Percentiles rank a stretch among this genome's conserved stretches.
phyloP scores from a whole-genome alignment of 2,329 filamentous ascomycete species.

The Colletotrichum kahawae region DNA sequence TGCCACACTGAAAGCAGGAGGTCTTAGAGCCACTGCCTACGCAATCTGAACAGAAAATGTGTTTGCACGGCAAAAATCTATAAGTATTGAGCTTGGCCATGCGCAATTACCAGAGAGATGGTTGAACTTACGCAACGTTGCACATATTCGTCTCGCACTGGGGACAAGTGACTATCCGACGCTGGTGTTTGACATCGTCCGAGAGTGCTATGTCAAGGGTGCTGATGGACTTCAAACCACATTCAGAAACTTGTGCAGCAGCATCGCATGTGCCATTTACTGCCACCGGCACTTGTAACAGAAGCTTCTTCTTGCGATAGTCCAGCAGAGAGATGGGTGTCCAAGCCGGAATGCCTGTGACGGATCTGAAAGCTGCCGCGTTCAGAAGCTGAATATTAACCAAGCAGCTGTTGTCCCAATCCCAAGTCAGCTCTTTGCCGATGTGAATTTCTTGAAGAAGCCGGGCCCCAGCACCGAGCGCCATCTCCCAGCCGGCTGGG shows the following conservation, averaged over 20 bases:
- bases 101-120: background rate
- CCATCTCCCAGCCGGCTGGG: background rate
- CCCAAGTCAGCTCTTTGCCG: background rate
- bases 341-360: background rate
- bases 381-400: slow-evolving; percentile 3
- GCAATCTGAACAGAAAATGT: background rate
- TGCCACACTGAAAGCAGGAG: background rate
- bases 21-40: background rate
- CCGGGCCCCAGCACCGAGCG: background rate
- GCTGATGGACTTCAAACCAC: background rate
- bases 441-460: background rate
- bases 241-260: too few relatives aligned
- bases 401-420: background rate
- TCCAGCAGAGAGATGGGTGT: background rate
- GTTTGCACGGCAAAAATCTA: background rate
- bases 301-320: background rate
- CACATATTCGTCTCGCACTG: background rate
- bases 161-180: background rate
- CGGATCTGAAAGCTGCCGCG: background rate
- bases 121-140: background rate
- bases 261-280: too few relatives aligned
- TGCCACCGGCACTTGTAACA: background rate
- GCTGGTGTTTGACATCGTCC: background rate
- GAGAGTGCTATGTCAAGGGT: background rate
- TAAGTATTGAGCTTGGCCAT: background rate